Base-by-base conservation (phyloP, 2,329 filamentous ascomycete species). In the Cadophora luteo-olivacea region DNA sequence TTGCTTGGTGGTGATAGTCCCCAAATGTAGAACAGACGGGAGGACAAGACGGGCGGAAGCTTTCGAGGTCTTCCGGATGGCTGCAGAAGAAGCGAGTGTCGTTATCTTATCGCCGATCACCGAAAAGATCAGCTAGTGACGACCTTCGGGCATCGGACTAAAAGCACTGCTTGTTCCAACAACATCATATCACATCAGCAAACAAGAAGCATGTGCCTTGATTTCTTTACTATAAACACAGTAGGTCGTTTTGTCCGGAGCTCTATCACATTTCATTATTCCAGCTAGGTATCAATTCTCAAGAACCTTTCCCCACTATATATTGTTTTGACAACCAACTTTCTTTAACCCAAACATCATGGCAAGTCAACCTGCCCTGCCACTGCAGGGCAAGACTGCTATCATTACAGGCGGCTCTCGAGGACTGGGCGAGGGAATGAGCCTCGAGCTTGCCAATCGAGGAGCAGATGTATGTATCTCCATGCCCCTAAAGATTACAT, bases 371-470 rank as follows among this genome's bases (percentile, higher is more conserved):
- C 16, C 55, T 0, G 16, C n/a, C 14, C 61, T 68, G 2, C 61
- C 66, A n/a, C n/a, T 68, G 61, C 12, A 48, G 24, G 65, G 69
- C 41, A 67, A 72, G 65, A 66, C 55, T 7, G 70, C 69, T 16
- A 63, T 72, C 22, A 65, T 72, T 2, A 74, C 71, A 48, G 71
- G 69, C 24, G 70, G 68, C 16, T 66, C 66, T 19, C 52, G 68
- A 19, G 69, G 71, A 12, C 67, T 74, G 7, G 72, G 71, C 8
- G 65, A 67, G 48, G 67, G 67, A 32, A 72, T 71, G 33, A 67
- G 65, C 11, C 52, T 65, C 49, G 67, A 70, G 45, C 57, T 72
- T 25, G 69, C 68, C 2, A 63, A 64, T 29, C 64, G 67, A 36
- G 70, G 72, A 12, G 72, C 70, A 48, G 64, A 72, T 58, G 66